phyloP scores from a whole-genome alignment of 257 asterid genomes.

The Solanum bulbocastanum region DNA sequence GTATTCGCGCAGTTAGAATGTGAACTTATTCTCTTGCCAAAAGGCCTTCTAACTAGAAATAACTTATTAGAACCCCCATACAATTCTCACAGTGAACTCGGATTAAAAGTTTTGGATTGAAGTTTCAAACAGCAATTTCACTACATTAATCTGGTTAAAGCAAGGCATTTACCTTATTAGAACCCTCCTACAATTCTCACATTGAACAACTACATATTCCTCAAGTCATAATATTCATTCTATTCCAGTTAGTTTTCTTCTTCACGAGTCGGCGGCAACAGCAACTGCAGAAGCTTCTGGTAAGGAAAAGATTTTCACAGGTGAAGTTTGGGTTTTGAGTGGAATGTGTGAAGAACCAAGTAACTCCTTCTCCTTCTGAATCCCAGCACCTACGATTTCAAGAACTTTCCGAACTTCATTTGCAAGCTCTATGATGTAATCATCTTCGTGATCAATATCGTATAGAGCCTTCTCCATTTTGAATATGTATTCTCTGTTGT shows the following conservation, averaged over 20 bases:
- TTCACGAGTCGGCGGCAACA: slow-evolving; percentile 17
- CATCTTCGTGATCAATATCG: slow-evolving; percentile 74
- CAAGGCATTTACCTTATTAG: not conserved
- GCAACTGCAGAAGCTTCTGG: slow-evolving; percentile 29
- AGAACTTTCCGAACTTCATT: slow-evolving; percentile 76
- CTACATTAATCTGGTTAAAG: not conserved
- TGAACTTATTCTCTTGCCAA: too few species aligned
- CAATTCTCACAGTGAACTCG: too few species aligned
- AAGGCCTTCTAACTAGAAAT: not conserved
- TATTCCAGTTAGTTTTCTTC: not conserved
- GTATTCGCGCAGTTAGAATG: too few species aligned
- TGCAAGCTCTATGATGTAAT: slow-evolving; percentile 66
- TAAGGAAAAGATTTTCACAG: slow-evolving; percentile 29
- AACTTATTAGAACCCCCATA: too few species aligned
- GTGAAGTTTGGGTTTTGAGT: slow-evolving; percentile 29
- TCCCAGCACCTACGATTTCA: slow-evolving; percentile 11
- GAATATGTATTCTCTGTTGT: slow-evolving; percentile 86
- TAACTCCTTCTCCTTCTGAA: slow-evolving; percentile 27
- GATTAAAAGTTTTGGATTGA: not conserved
- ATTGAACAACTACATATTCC: not conserved
- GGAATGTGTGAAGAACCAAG: slow-evolving; percentile 9
- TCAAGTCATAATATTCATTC: not conserved
- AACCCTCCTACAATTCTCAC: not conserved
- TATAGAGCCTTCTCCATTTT: slow-evolving; percentile 71
- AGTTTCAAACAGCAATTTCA: not conserved